Evolutionary conservation across 768 basidiomycete genomes (phyloP), one percentile per base, ranked within the genome.

Genomic region (Calocera cornea): DNA sequence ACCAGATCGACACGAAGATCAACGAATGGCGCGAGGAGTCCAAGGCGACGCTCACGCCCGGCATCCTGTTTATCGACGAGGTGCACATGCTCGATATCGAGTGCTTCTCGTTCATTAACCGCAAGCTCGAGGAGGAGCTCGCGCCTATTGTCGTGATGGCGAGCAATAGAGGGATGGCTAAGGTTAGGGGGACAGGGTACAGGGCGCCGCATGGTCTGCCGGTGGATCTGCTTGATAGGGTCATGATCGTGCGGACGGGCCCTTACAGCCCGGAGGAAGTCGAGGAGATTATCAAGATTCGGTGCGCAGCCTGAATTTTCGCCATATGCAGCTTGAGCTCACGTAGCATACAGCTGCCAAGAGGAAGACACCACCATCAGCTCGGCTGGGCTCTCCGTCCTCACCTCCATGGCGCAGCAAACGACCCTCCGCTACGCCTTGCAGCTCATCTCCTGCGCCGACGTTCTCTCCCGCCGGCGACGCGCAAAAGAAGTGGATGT

Each of bases 81-180:
- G 95, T 97, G 14, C 95, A 98, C 81, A 99, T 99, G 95, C 87
- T 99, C 71, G 95, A 99, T 76, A 97, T 99, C 70, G 95, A 98
- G 76, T 97, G 95, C 75, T 98, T 98, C 81, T 97, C 95, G 7
- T 99, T 95, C 83, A 81, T 99, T 68, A 99, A 99, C 76, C 86
- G 95, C 36, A 95, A 95, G 1, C 81, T 99, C 63, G 95, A 99
- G 75, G 87, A 87, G 69, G 95, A 95, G 69, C 82, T 98, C 0
- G 87, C 95, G 0, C 95, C 95, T 1, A 80, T 98, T 65, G 95
- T 99, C 40, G 93, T 99, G 73, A 97, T 99, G 95, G 95, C 95
- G 0, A 92, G 91, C 54, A 99, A 99, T 75, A 83, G 95, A 17
- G 95, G 95, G 2, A 93, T 93, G 84, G 86, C 94, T 2, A 84